phyloP scores from a whole-genome alignment of 768 basidiomycete genomes.

The Daedaleopsis sinensis region DNA sequence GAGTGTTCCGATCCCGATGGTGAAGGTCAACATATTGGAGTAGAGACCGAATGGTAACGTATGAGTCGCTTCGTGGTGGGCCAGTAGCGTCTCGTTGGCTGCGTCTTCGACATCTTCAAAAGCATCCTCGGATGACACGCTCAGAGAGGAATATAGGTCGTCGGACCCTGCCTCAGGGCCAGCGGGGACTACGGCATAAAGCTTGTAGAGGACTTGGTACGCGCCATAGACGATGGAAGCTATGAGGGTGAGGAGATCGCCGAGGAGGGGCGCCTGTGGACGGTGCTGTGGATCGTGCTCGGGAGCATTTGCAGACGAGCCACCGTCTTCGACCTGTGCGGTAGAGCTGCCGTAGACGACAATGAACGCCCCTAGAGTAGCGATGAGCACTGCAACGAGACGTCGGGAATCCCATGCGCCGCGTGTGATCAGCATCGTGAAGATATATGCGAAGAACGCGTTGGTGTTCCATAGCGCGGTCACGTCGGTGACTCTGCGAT shows the following conservation, averaged over 20 bases:
- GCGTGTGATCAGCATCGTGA: slow-evolving; percentile 73
- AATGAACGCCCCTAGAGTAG: slow-evolving; percentile 76
- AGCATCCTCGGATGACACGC: slow-evolving; percentile 38
- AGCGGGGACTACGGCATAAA: slow-evolving; percentile 69
- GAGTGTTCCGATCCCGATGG: slow-evolving; percentile 79
- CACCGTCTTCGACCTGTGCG: slow-evolving; percentile 6
- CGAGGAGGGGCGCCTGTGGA: slow-evolving; percentile 59
- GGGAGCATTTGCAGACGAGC: neutral
- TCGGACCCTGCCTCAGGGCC: slow-evolving; percentile 55
- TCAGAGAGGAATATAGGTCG: slow-evolving; percentile 47
- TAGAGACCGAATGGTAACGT: slow-evolving; percentile 83
- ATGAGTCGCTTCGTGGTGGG: slow-evolving; percentile 42
- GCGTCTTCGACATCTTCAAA: slow-evolving; percentile 25
- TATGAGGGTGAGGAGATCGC: slow-evolving; percentile 72
- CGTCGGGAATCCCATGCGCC: slow-evolving; percentile 65
- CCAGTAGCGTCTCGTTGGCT: slow-evolving; percentile 8
- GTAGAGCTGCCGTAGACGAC: slow-evolving; percentile 77
- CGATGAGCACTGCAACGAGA: slow-evolving; percentile 73
- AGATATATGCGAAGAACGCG: slow-evolving; percentile 89
- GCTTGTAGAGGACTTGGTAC: slow-evolving; percentile 88
- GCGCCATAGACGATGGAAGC: slow-evolving; percentile 75
- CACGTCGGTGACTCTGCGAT: slow-evolving; percentile 75
- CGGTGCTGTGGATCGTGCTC: neutral
- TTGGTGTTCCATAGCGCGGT: slow-evolving; percentile 85
- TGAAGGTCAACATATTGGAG: slow-evolving; percentile 78